Conservation (phyloP, 2,329 filamentous ascomycete genomes). For the Orbilia javanica region DNA sequence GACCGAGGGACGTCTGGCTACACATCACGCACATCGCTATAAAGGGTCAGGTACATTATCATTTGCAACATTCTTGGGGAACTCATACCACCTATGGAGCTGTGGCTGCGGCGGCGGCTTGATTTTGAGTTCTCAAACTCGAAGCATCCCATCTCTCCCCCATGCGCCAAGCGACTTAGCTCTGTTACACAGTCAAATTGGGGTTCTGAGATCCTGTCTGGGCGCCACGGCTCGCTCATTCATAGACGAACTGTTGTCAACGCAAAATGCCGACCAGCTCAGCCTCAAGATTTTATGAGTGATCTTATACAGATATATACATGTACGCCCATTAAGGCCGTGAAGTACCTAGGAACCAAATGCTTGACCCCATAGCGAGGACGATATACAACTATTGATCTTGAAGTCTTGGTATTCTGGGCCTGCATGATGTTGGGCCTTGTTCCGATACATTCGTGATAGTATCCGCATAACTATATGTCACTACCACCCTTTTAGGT, state of each 20-base stretch:
- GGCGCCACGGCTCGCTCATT: background rate
- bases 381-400: background rate
- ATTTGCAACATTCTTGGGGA: too few species aligned
- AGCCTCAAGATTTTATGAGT: background rate
- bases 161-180: slow-evolving; percentile 32
- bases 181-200: slow-evolving; percentile 27
- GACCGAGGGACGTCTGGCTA: background rate
- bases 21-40: too few species aligned
- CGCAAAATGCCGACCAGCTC: background rate
- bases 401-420: background rate
- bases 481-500: background rate
- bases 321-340: background rate
- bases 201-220: background rate
- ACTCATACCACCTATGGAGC: too few species aligned
- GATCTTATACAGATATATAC: background rate
- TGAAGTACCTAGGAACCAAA: background rate
- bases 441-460: too few species aligned
- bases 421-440: too few species aligned
- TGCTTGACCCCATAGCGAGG: background rate
- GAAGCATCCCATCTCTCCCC: background rate
- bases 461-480: too few species aligned
- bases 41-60: too few species aligned
- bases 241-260: background rate
- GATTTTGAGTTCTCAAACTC: background rate
- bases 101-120: background rate